These are phyloP conservation scores for Saccharomycopsis malanga DNA, from an alignment of 805 yeast genomes.

Conservation along the genomic window DNA sequence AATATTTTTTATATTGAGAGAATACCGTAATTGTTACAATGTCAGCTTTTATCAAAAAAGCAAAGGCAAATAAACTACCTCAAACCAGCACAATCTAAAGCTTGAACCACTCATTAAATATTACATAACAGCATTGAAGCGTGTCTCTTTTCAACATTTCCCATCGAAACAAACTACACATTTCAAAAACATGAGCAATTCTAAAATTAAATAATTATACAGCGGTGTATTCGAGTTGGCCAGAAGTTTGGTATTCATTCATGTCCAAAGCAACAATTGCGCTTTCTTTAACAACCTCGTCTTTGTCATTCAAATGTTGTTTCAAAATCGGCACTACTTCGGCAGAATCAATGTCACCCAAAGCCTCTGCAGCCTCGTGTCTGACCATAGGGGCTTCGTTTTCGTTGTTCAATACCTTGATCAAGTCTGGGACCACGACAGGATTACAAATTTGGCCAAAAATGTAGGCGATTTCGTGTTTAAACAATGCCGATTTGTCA, in stretches of 20 bases:
- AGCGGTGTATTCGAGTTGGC: constrained; percentile 16
- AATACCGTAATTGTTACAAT: too few species aligned
- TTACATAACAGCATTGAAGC: too few species aligned
- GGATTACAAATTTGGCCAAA: constrained; percentile 97
- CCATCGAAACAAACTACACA: too few species aligned
- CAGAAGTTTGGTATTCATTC: constrained; percentile 53
- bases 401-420: constrained; percentile 70
- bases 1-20: too few species aligned
- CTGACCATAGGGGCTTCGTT: constrained; percentile 97
- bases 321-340: constrained; percentile 87
- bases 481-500: constrained; percentile 88
- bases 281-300: constrained; percentile 89
- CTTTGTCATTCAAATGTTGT: constrained; percentile 71
- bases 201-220: not conserved
- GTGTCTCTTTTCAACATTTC: too few species aligned
- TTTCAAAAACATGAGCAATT: too few species aligned
- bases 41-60: too few species aligned
- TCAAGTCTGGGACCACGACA: constrained; percentile 78
- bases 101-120: too few species aligned
- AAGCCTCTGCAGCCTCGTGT: constrained; percentile 99
- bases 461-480: constrained; percentile 97
- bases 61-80: too few species aligned
- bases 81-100: too few species aligned
- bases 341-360: constrained; percentile 94
- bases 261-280: constrained; percentile 96